phyloP scores from a whole-genome alignment of 495 filamentous ascomycete species.

The Pyronema omphalodes region DNA sequence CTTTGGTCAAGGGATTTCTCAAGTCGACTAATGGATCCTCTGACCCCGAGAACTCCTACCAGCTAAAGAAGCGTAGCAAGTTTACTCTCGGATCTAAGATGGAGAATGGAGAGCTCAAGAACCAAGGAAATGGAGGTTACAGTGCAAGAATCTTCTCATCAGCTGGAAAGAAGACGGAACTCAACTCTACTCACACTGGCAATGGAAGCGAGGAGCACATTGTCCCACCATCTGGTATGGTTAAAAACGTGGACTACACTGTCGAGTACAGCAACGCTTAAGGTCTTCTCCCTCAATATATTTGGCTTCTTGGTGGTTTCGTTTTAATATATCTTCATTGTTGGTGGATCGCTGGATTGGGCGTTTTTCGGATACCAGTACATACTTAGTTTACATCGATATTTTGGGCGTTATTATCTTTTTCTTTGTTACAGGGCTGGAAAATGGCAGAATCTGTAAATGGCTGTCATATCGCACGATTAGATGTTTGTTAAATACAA shows the following conservation, averaged over 20 bases:
- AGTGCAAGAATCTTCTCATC: not conserved
- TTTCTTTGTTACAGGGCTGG: too few relatives aligned
- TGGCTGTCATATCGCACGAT: too few relatives aligned
- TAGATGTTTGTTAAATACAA: too few relatives aligned
- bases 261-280: not conserved
- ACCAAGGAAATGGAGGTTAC: not conserved
- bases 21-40: not conserved
- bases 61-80: not conserved
- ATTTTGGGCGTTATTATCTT: too few relatives aligned
- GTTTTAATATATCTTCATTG: too few relatives aligned
- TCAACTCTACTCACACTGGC: not conserved
- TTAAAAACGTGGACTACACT: not conserved
- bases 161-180: not conserved
- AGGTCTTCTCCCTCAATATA: not conserved
- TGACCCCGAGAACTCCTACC: not conserved
- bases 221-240: not conserved
- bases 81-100: not conserved
- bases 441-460: too few relatives aligned
- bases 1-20: not conserved
- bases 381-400: too few relatives aligned
- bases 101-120: not conserved
- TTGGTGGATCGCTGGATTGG: too few relatives aligned
- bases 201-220: conserved; percentile 4
- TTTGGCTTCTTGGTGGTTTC: too few relatives aligned
- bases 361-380: too few relatives aligned